Percentiles rank a stretch among this genome's conserved stretches.
These are phyloP conservation scores for Metschnikowia aberdeeniae DNA, from an alignment of 805 yeast genomes.

Conservation along the genomic window DNA sequence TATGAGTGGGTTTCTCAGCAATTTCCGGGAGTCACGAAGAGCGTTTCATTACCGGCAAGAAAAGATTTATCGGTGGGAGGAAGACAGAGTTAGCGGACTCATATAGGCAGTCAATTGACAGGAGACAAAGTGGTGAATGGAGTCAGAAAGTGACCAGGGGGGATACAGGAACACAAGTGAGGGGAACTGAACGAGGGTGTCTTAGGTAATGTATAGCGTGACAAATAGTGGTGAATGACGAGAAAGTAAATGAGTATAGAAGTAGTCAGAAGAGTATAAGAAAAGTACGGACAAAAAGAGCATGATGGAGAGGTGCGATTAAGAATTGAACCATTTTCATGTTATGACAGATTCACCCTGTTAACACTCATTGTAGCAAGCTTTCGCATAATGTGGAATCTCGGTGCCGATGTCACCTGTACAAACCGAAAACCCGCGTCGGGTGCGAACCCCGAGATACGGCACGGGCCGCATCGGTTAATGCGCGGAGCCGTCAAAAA, in stretches of 20 bases:
- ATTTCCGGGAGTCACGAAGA: conserved; percentile 23
- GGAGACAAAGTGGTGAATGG: too few relatives aligned
- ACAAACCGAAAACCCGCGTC: background rate
- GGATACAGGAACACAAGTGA: background rate
- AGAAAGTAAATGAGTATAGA: too few relatives aligned
- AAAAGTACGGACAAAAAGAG: too few relatives aligned
- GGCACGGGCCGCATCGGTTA: background rate
- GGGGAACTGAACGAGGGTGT: background rate
- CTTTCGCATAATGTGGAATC: background rate
- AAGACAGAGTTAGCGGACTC: conserved; percentile 42
- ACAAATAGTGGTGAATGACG: too few relatives aligned
- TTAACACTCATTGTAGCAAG: too few relatives aligned
- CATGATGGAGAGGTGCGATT: too few relatives aligned
- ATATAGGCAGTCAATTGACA: conserved; percentile 7
- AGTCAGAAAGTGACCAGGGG: background rate
- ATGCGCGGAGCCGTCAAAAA: too few relatives aligned
- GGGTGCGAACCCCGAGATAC: background rate
- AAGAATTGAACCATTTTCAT: too few relatives aligned
- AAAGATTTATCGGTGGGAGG: conserved; percentile 40
- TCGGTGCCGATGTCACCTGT: background rate
- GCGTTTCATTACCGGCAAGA: conserved; percentile 34
- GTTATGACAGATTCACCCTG: too few relatives aligned
- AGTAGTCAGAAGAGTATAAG: too few relatives aligned
- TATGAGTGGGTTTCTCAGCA: conserved; percentile 16
- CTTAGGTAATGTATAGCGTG: too few relatives aligned